These are phyloP conservation scores for Backusella circina DNA, from an alignment of 192 early-diverging fungal species.

Conservation along the genomic window DNA sequence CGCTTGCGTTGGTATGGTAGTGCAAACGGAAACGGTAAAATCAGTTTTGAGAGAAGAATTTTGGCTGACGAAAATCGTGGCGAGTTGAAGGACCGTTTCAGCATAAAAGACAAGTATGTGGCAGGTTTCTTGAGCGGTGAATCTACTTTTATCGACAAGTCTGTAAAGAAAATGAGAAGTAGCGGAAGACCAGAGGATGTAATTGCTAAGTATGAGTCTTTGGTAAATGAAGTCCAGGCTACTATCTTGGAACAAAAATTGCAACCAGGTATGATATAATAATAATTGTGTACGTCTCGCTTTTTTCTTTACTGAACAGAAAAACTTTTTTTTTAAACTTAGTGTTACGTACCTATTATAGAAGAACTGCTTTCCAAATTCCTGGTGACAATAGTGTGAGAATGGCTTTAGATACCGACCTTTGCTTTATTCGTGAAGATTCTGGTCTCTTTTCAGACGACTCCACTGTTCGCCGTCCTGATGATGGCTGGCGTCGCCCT, in stretches of 20 bases:
- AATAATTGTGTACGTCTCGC: neutral
- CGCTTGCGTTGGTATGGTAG: conserved; percentile 92
- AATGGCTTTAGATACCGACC: conserved; percentile 93
- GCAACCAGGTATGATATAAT: conserved; percentile 52
- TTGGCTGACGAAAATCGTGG: conserved; percentile 84
- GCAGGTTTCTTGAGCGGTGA: conserved; percentile 81
- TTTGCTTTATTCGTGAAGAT: conserved; percentile 96
- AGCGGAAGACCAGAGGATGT: conserved; percentile 73
- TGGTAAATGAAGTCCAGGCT: conserved; percentile 70
- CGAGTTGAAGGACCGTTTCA: conserved; percentile 89
- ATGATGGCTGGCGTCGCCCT: conserved; percentile 85
- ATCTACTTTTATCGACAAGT: conserved; percentile 65
- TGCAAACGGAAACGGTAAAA: conserved; percentile 22
- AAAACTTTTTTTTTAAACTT: neutral
- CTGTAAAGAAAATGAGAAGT: conserved; percentile 74
- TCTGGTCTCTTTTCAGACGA: conserved; percentile 48
- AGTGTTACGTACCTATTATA: conserved; percentile 91
- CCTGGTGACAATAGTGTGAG: conserved; percentile 93
- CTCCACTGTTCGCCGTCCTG: conserved; percentile 63
- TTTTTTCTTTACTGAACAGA: neutral
- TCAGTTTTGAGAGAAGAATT: conserved; percentile 59
- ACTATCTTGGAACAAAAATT: conserved; percentile 68
- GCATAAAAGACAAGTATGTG: conserved; percentile 91
- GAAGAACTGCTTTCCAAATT: conserved; percentile 98
- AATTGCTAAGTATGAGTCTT: conserved; percentile 60